These are phyloP conservation scores for Cystobasidium onofrii DNA, from an alignment of 768 basidiomycete species.

Conservation along the genomic window DNA sequence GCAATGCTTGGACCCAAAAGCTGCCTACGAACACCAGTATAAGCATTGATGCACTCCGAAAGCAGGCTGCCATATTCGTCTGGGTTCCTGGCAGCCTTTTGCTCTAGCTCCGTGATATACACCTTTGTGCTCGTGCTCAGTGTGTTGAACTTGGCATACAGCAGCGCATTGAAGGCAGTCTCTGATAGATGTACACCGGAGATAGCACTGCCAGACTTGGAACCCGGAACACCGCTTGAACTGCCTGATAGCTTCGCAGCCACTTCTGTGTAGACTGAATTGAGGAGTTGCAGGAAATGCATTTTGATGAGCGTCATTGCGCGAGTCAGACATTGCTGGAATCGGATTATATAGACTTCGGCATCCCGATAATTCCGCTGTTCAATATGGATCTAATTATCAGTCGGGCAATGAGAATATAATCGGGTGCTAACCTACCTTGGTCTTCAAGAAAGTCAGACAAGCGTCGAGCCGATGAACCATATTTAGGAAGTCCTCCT, in stretches of 20 bases:
- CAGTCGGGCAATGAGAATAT: background rate
- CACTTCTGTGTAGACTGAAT: conserved; percentile 69
- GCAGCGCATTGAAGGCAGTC: conserved; percentile 67
- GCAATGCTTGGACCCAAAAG: conserved; percentile 65
- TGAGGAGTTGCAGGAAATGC: conserved; percentile 80
- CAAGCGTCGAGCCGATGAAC: conserved; percentile 91
- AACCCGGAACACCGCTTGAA: background rate
- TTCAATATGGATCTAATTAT: background rate
- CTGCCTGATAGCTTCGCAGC: conserved; percentile 53
- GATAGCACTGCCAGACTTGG: background rate
- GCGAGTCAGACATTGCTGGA: conserved; percentile 95
- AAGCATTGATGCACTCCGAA: conserved; percentile 77
- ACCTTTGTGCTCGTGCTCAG: conserved; percentile 66
- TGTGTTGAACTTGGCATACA: conserved; percentile 78
- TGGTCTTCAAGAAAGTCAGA: conserved; percentile 75
- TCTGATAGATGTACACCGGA: conserved; percentile 46
- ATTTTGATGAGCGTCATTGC: conserved; percentile 98
- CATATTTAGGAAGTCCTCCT: conserved; percentile 89
- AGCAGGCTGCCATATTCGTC: conserved; percentile 75
- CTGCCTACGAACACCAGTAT: conserved; percentile 63
- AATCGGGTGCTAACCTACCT: conserved; percentile 55
- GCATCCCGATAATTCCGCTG: conserved; percentile 87
- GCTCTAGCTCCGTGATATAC: conserved; percentile 74
- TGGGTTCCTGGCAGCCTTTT: conserved; percentile 64
- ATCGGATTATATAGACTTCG: conserved; percentile 87